Evolutionary conservation across 768 basidiomycete species (phyloP).

Genomic region (Amanita phalloides): DNA sequence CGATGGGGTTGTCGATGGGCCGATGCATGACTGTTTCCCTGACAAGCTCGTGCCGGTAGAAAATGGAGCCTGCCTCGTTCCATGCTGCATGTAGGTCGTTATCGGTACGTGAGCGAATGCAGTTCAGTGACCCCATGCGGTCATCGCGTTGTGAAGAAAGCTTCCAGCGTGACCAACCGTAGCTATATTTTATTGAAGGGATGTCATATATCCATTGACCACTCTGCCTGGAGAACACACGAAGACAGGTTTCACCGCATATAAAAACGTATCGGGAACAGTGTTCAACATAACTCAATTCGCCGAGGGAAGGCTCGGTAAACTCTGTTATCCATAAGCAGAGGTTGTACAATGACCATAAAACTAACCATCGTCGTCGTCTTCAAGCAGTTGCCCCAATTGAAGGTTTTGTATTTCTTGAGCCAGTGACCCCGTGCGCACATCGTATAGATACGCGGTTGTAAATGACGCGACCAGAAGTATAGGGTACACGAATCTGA

Average conservation of each 20-base stretch:
- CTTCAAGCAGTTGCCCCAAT: not conserved
- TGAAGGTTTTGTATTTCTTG: conserved; percentile 37
- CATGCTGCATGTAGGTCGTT: not conserved
- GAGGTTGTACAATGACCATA: not conserved
- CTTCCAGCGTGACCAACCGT: conserved; percentile 24
- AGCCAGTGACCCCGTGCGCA: conserved; percentile 36
- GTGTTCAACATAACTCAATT: conserved; percentile 59
- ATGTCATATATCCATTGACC: conserved; percentile 35
- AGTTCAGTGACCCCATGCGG: not conserved
- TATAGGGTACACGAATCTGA: conserved; percentile 58
- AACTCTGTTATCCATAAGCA: not conserved
- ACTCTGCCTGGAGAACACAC: conserved; percentile 41
- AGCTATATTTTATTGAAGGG: conserved; percentile 22
- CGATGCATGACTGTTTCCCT: not conserved
- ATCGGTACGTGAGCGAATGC: not conserved
- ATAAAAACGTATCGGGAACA: conserved; percentile 47
- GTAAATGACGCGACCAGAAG: conserved; percentile 37
- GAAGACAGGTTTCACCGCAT: conserved; percentile 35
- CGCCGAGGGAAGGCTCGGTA: conserved; percentile 15
- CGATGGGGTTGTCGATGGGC: conserved; percentile 29
- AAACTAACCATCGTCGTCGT: not conserved
- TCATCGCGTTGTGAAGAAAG: conserved; percentile 6
- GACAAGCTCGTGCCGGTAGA: not conserved
- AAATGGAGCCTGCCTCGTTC: not conserved
- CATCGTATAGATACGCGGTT: conserved; percentile 51